Percentiles rank a stretch among this genome's conserved stretches.
These are phyloP conservation scores for Metschnikowia cerradonensis DNA, from an alignment of 805 yeast species.

Conservation along the genomic window DNA sequence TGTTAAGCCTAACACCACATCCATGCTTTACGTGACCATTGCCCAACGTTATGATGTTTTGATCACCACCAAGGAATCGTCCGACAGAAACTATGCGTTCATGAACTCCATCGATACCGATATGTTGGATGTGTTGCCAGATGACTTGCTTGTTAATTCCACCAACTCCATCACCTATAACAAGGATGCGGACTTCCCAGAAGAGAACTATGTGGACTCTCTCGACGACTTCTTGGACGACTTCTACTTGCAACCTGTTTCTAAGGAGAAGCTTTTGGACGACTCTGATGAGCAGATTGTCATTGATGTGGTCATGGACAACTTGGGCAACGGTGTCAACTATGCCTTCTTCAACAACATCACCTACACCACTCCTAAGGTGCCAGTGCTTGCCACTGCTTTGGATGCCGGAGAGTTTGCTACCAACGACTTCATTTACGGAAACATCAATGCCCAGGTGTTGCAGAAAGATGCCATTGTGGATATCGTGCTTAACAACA, in stretches of 20 bases:
- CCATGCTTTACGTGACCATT: constrained; percentile 71
- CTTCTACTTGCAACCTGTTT: constrained; percentile 29
- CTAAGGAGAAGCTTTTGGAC: constrained; percentile 43
- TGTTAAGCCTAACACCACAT: constrained; percentile 70
- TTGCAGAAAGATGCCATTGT: constrained; percentile 63
- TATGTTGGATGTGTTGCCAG: constrained; percentile 77
- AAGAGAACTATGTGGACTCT: constrained; percentile 34
- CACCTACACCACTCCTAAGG: constrained; percentile 74
- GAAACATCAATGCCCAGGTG: constrained; percentile 77
- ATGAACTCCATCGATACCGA: constrained; percentile 75
- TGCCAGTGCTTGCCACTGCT: constrained; percentile 81
- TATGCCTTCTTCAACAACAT: constrained; percentile 95
- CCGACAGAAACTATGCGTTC: constrained; percentile 69
- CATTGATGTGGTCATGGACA: constrained; percentile 79
- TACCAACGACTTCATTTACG: constrained; percentile 56
- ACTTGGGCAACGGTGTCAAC: constrained; percentile 80
- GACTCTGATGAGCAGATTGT: constrained; percentile 68
- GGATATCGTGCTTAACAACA: constrained; percentile 79
- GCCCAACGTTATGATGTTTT: constrained; percentile 91
- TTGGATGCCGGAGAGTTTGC: constrained; percentile 63
- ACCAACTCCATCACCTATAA: constrained; percentile 71
- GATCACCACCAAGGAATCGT: constrained; percentile 62
- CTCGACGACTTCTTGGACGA: constrained; percentile 47
- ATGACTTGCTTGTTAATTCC: constrained; percentile 59
- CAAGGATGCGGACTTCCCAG: constrained; percentile 37